Percentiles rank a stretch among this genome's conserved stretches.
phyloP scores from a whole-genome alignment of 2,329 filamentous ascomycete genomes.

The Microascus cirrosus region DNA sequence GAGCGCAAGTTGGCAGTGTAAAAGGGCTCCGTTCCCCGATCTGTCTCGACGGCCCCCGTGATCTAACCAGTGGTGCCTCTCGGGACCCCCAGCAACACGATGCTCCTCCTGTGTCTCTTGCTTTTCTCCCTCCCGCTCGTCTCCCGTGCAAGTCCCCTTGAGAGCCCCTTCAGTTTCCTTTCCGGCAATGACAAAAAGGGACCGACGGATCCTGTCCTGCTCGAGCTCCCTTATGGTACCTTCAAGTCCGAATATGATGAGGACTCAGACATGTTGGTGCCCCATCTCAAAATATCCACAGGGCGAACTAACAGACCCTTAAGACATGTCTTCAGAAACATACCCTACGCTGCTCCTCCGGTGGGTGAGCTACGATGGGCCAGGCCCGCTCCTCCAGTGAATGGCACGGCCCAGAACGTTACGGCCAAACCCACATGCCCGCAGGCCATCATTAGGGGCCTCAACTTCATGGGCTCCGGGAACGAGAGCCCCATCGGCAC shows the following conservation, averaged over 20 bases:
- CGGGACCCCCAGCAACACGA: background rate
- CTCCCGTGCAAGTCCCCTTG: background rate
- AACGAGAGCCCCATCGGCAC: conserved; percentile 19
- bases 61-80: background rate
- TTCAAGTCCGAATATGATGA: conserved; percentile 8
- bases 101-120: background rate
- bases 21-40: background rate
- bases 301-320: background rate
- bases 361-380: conserved; percentile 25
- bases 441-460: conserved; percentile 10
- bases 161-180: background rate
- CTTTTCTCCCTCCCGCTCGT: background rate
- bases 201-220: conserved; percentile 4
- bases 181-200: background rate
- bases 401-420: conserved; percentile 5
- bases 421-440: conserved; percentile 8
- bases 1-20: background rate
- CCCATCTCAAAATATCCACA: background rate
- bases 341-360: conserved; percentile 30
- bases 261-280: conserved; percentile 8
- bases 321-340: conserved; percentile 24
- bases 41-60: background rate
- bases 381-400: conserved; percentile 23
- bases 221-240: conserved; percentile 9
- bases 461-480: conserved; percentile 19